Percentiles rank a stretch among this genome's conserved stretches.
Conservation (phyloP, 148 eudicot species). For the Rhododendron williamsianum region DNA sequence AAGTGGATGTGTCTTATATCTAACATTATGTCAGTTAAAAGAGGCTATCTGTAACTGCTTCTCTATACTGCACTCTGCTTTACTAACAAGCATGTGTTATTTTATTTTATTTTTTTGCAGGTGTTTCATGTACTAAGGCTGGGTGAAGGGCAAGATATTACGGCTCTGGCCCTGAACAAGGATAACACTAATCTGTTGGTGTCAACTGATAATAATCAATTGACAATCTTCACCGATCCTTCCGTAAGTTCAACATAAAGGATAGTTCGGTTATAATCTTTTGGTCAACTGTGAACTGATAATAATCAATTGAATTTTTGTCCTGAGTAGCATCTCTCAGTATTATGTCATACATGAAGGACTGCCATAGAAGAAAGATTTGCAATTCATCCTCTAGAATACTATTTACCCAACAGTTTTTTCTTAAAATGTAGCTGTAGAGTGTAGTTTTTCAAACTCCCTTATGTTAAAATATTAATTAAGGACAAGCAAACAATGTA, state of each 20-base stretch:
- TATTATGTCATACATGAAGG: background rate
- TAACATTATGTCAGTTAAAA: background rate
- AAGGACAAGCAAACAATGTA: background rate
- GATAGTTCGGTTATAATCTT: background rate
- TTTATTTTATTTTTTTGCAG: conserved; percentile 33
- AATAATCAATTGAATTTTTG: background rate
- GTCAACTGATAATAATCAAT: conserved; percentile 72
- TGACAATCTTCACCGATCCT: conserved; percentile 92
- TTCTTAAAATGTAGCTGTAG: background rate
- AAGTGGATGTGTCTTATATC: background rate
- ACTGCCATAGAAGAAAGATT: background rate
- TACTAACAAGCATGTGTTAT: conserved; percentile 15
- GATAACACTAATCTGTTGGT: conserved; percentile 93
- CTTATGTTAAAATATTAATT: background rate
- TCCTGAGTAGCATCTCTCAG: background rate
- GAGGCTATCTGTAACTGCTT: background rate
- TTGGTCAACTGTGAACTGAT: background rate
- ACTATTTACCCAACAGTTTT: background rate
- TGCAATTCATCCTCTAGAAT: background rate
- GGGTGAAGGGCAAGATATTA: conserved; percentile 71
- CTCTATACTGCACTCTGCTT: background rate
- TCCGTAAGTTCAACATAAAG: conserved; percentile 52
- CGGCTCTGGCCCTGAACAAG: conserved; percentile 73
- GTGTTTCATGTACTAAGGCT: conserved; percentile 66
- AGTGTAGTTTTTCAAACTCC: background rate